Conservation (phyloP, 805 yeast genomes). For the Brettanomyces nanus region DNA sequence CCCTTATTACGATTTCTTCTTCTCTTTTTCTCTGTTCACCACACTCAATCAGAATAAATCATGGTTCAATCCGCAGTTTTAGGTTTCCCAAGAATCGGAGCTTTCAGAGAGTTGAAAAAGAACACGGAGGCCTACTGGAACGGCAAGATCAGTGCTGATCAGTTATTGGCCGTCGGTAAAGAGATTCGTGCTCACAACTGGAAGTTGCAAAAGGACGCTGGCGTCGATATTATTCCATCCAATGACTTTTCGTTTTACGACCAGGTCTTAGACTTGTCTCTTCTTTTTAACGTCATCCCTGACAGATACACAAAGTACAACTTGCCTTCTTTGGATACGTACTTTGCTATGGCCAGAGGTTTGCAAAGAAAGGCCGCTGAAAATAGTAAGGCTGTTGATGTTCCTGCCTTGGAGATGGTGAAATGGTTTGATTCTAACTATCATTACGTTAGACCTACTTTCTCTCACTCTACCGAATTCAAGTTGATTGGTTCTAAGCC, state of each 20-base stretch:
- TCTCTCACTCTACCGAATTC: slow-evolving; percentile 90
- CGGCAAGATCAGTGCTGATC: slow-evolving; percentile 84
- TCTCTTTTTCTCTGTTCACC: not conserved
- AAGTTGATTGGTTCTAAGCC: slow-evolving; percentile 95
- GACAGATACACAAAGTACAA: slow-evolving; percentile 92
- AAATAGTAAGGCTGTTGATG: slow-evolving; percentile 84
- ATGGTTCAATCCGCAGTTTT: slow-evolving; percentile 97
- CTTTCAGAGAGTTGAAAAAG: slow-evolving; percentile 98
- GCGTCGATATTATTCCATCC: slow-evolving; percentile 94
- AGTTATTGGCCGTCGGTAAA: slow-evolving; percentile 86
- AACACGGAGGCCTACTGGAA: slow-evolving; percentile 99
- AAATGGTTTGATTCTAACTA: slow-evolving; percentile 99
- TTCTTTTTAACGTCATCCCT: slow-evolving; percentile 92
- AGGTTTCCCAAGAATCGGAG: slow-evolving; percentile 99
- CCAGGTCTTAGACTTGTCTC: slow-evolving; percentile 88
- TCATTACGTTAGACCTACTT: slow-evolving; percentile 99
- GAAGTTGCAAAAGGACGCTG: slow-evolving; percentile 95
- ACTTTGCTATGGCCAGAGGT: slow-evolving; percentile 99
- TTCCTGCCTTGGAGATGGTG: slow-evolving; percentile 98
- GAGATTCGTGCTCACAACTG: slow-evolving; percentile 94
- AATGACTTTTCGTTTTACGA: slow-evolving; percentile 98
- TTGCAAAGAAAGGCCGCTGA: slow-evolving; percentile 94
- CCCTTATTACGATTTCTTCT: not conserved
- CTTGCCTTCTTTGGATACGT: slow-evolving; percentile 81
- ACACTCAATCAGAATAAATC: slow-evolving; percentile 13